Base-by-base conservation (phyloP, 306 rosid species). In the Vigna trinervia region DNA sequence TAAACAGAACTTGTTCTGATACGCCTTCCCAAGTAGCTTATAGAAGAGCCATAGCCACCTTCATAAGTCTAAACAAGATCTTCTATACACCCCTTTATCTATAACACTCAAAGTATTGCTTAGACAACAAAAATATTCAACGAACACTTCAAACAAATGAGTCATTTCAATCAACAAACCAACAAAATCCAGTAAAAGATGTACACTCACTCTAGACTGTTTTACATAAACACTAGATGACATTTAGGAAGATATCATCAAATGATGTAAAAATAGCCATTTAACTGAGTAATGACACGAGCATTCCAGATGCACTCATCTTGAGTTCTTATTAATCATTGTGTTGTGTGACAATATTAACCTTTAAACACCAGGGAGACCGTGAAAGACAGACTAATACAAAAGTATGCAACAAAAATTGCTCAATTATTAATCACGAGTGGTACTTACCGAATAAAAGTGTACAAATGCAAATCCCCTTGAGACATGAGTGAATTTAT, bases 391-490 rank as follows among this genome's bases (percentile, higher is more conserved):
- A 61, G 62, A 11, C 11, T 20, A 70, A 71, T 46, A 71, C 57
- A 36, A 60, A 83, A 32, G 28, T 10, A 63, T 48, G 34, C 47
- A 76, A 77, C 36, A 22, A 8, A 57, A 78, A 36, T 34, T 60
- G 73, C 69, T 48, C 61, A 54, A 67, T 51, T 69, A 59, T 66
- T 65, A 34, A 52, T 51, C 63, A 78, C 54, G 54, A 69, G 53
- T 56, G 39, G 57, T 41, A 64, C 97, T 62, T 85, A 95, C 98
- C 89, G 98, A 92, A 85, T 92, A 91, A 73, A 95, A 95, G 83
- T 95, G 97, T 36, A 92, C 97, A 86, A 95, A 95, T 15, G 98
- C 97, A 86, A 95, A 95, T 41, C 98, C 98, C 85, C 98, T 87
- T 41, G 98, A 95, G 84, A 92, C 97, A 78, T 95, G 97, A 74